Conservation (phyloP, 2,329 filamentous ascomycete genomes). For the Rachicladosporium sp. region DNA sequence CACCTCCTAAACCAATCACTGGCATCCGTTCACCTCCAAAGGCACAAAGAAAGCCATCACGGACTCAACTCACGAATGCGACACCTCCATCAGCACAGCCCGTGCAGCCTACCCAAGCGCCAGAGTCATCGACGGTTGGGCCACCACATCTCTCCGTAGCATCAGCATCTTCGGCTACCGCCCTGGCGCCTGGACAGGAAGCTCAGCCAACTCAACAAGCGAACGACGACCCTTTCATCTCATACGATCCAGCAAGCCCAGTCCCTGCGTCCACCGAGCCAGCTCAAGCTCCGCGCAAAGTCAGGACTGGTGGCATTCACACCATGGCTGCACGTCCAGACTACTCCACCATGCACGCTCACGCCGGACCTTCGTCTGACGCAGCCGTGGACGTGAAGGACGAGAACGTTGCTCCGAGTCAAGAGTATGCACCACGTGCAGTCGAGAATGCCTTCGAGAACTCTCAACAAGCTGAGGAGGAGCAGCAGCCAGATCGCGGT, state of each 20-base stretch:
- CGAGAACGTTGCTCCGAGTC: neutral
- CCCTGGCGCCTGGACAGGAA: neutral
- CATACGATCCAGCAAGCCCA: too few relatives aligned
- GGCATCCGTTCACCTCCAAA: too few relatives aligned
- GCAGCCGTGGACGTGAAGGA: neutral
- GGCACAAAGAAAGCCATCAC: too few relatives aligned
- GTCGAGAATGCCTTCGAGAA: neutral
- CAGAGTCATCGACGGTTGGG: neutral
- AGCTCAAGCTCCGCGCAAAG: too few relatives aligned
- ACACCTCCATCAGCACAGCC: neutral
- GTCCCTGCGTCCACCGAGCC: too few relatives aligned
- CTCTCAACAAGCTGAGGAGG: neutral
- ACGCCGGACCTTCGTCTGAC: too few relatives aligned
- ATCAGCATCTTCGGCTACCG: neutral
- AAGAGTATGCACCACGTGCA: neutral
- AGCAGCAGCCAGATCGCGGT: conserved; percentile 4
- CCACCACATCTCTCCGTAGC: neutral
- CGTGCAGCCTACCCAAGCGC: neutral
- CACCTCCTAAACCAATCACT: too few relatives aligned
- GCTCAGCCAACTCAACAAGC: neutral
- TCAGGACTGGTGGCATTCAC: too few relatives aligned
- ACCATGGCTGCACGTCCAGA: too few relatives aligned
- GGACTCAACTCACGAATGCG: neutral
- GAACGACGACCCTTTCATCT: too few relatives aligned
- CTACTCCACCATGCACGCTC: too few relatives aligned